Percentiles rank a stretch among this genome's conserved stretches.
phyloP scores from a whole-genome alignment of 2,329 filamentous ascomycete genomes.

The Trichoderma citrinoviride region DNA sequence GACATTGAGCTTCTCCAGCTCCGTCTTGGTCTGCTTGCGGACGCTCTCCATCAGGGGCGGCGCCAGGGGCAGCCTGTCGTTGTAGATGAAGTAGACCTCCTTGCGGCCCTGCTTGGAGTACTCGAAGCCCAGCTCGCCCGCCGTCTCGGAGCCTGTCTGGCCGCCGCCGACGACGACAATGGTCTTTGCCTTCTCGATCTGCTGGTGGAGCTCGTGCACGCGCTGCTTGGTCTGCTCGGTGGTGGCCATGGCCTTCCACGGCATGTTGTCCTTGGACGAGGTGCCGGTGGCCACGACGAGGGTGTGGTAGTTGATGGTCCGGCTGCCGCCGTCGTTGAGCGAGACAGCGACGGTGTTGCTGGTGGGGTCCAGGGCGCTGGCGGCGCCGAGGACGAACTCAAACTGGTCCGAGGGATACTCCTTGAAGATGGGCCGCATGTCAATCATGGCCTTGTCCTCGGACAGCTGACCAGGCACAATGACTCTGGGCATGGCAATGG shows the following conservation, averaged over 20 bases:
- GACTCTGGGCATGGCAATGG: conserved; percentile 46
- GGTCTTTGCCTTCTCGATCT: conserved; percentile 43
- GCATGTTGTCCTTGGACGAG: conserved; percentile 42
- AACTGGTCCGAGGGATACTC: conserved; percentile 48
- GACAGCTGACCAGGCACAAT: conserved; percentile 46
- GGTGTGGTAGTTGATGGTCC: conserved; percentile 48
- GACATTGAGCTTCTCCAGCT: conserved; percentile 46
- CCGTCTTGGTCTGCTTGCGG: conserved; percentile 38
- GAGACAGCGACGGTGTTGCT: conserved; percentile 44
- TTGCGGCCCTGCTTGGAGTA: conserved; percentile 46
- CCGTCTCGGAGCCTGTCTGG: conserved; percentile 49
- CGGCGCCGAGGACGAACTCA: conserved; percentile 52
- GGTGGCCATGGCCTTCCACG: conserved; percentile 49
- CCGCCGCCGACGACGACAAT: conserved; percentile 54
- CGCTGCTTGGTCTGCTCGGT: conserved; percentile 43
- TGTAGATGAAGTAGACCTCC: conserved; percentile 45
- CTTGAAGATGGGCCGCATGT: conserved; percentile 45
- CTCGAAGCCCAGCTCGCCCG: conserved; percentile 50
- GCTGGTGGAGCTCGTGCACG: conserved; percentile 37
- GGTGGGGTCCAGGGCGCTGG: conserved; percentile 43
- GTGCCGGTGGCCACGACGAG: conserved; percentile 57
- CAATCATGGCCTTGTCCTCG: conserved; percentile 40
- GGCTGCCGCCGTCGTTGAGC: conserved; percentile 34
- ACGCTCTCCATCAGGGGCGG: conserved; percentile 36
- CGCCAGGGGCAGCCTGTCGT: conserved; percentile 40